Evolutionary conservation across 2,329 filamentous ascomycete species (phyloP), one percentile per base, ranked within the genome.

Genomic region (Leptographium wingfieldii): DNA sequence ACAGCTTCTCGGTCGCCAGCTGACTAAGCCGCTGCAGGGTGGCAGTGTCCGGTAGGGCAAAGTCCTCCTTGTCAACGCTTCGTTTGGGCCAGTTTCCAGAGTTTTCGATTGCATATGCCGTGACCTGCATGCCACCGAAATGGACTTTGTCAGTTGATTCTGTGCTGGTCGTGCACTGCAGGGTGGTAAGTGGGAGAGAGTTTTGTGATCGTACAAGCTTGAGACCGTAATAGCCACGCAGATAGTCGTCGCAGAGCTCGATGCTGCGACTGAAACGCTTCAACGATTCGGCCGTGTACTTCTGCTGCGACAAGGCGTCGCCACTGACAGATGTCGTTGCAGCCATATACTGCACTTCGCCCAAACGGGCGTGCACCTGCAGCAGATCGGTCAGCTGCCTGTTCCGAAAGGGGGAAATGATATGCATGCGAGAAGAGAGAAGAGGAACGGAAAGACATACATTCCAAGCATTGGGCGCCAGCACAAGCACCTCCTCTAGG

Each of bases 391-490:
- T 48, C 43, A 59, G 29, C 5, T 7, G 25, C 33, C 53, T 29
- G 19, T 25, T 55, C 53, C 10, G 3, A 27, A 55, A 55, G 33
- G 40, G 12, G 53, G 31, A 55, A 54, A 54, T 22, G 51, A 19
- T n/a, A 9, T 46, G 35, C 40, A 27, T 12, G 22, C 19, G 33
- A 2, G 5, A 19, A 52, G n/a, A 11, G 56, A 10, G 14, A 11
- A 2, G 19, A 5, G 11, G 40, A 35, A 33, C 1, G 35, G 22
- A 38, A 27, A 40, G 62, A 71, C 88, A 71, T 72, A 94, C 89
- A 76, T 95, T 97, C 92, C 94, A 99, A 25, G 92, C 90, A 75
- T 96, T 95, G 4, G 94, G 92, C 58, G 84, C 82, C 60, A 95
- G 78, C 57, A 97, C 77, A 53, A 99, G 73, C 25, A 95, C 90